Percentiles rank a stretch among this genome's conserved stretches.
These are phyloP conservation scores for Rhizopogon sp. DNA, from an alignment of 768 basidiomycete species.

Conservation along the genomic window DNA sequence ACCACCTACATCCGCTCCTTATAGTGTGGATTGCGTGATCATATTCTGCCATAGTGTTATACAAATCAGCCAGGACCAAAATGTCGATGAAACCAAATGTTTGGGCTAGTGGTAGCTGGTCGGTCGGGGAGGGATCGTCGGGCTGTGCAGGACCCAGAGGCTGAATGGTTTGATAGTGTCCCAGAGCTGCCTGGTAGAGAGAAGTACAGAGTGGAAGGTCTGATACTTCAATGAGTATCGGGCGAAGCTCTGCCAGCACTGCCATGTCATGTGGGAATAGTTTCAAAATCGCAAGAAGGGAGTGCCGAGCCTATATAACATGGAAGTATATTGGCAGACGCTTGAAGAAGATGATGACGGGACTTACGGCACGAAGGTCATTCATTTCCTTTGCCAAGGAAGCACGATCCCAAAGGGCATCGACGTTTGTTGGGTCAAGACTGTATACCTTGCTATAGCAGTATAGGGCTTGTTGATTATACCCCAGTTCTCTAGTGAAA, in stretches of 20 bases:
- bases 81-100: slow-evolving; percentile 43
- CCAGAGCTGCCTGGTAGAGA: slow-evolving; percentile 71
- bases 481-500: slow-evolving; percentile 50
- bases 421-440: slow-evolving; percentile 75
- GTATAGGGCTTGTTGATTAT: slow-evolving; percentile 84
- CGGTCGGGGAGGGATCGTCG: slow-evolving; percentile 13
- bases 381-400: slow-evolving; percentile 72
- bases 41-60: slow-evolving; percentile 66
- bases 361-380: slow-evolving; percentile 58
- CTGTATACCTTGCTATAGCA: slow-evolving; percentile 83
- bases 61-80: slow-evolving; percentile 81
- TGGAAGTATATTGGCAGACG: background rate
- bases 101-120: slow-evolving; percentile 5
- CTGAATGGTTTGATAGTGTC: slow-evolving; percentile 48
- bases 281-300: slow-evolving; percentile 50
- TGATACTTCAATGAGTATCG: slow-evolving; percentile 64
- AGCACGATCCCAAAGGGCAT: slow-evolving; percentile 88
- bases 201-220: slow-evolving; percentile 61
- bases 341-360: background rate
- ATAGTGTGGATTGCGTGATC: slow-evolving; percentile 66
- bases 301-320: slow-evolving; percentile 19
- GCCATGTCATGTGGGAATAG: slow-evolving; percentile 73
- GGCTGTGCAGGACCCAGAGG: slow-evolving; percentile 40
- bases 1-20: slow-evolving; percentile 78
- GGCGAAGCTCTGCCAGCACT: slow-evolving; percentile 73